phyloP scores from a whole-genome alignment of 257 asterid genomes.

The Phtheirospermum japonicum region DNA sequence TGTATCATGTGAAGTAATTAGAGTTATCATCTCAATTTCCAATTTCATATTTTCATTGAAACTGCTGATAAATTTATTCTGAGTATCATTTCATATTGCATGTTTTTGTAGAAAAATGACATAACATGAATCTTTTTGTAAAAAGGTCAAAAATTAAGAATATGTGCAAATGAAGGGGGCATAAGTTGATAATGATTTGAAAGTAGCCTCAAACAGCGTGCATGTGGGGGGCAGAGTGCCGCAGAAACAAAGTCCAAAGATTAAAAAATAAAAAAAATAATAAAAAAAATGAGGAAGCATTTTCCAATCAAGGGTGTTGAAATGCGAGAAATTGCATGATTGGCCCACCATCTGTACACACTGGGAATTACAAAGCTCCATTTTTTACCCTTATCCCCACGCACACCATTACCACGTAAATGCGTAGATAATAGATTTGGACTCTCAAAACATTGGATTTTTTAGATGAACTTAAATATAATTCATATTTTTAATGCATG shows the following conservation, averaged over 20 bases:
- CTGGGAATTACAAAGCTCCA: slow-evolving; percentile 16
- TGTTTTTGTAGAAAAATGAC: no score
- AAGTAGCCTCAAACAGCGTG: slow-evolving; percentile 17
- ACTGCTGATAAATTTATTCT: no score
- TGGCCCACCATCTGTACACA: slow-evolving; percentile 1
- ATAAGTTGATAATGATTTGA: background rate
- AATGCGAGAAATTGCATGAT: slow-evolving; percentile 19
- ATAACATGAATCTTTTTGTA: no score
- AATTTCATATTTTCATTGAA: background rate
- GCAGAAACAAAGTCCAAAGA: slow-evolving; percentile 9
- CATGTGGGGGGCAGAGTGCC: slow-evolving; percentile 5
- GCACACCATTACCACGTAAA: background rate
- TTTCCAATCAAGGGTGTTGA: background rate
- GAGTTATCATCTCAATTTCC: background rate
- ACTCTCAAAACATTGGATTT: no score
- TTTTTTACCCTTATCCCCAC: background rate
- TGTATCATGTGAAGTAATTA: background rate
- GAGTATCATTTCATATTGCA: no score
- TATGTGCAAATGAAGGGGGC: background rate
- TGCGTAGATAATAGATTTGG: no score
- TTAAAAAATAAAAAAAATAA: no score
- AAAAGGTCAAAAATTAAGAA: no score
- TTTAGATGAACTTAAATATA: no score
- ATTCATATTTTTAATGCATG: no score
- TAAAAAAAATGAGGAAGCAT: background rate